These are phyloP conservation scores for Nicotiana benthamiana DNA, from an alignment of 257 asterid species.

Conservation along the genomic window DNA sequence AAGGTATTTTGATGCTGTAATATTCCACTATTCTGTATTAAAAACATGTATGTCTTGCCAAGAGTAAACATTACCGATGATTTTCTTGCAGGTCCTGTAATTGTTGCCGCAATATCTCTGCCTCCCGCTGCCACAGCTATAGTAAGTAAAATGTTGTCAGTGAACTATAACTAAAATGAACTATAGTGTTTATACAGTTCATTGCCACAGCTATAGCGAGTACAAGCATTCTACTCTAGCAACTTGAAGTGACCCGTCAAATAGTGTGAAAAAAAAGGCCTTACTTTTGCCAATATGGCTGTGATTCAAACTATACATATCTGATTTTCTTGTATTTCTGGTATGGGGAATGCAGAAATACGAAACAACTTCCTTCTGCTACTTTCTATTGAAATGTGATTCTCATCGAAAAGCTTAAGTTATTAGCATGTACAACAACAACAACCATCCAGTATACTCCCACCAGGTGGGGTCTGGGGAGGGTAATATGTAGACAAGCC, in stretches of 20 bases:
- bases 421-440: too few species aligned
- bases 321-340: background rate
- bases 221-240: background rate
- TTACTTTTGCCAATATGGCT: background rate
- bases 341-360: too few species aligned
- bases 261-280: background rate
- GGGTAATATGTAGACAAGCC: too few species aligned
- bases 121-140: constrained; percentile 85
- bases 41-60: background rate
- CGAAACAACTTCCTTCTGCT: too few species aligned
- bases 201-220: constrained; percentile 62
- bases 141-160: constrained; percentile 5
- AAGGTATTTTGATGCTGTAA: background rate
- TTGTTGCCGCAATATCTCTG: constrained; percentile 61
- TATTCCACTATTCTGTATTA: background rate
- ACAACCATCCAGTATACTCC: too few species aligned
- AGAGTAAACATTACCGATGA: constrained; percentile 41
- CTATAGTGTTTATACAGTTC: too few species aligned
- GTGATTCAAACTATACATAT: background rate
- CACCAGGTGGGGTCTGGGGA: too few species aligned
- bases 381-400: too few species aligned
- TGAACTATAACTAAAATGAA: too few species aligned
- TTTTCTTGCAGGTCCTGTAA: constrained; percentile 59
- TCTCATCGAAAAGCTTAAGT: too few species aligned
- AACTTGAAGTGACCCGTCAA: background rate